Evolutionary conservation across 2,329 filamentous ascomycete species (phyloP).

Genomic region (Periconia sp.): DNA sequence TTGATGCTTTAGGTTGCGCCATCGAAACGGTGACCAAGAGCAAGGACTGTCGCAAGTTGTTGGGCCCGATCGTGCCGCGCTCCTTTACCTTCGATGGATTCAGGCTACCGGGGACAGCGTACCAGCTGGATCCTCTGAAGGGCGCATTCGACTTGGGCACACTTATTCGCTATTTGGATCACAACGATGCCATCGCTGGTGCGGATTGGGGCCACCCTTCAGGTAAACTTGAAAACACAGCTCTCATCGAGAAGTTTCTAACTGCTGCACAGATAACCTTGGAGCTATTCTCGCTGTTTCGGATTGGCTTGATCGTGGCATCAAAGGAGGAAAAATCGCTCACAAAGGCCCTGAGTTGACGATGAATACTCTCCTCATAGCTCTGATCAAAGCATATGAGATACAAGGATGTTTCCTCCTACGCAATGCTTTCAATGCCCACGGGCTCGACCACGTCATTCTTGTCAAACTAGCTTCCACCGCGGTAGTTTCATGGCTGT

Average conservation of each 20-base stretch:
- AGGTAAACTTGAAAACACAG: not conserved
- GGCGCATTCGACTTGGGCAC: not conserved
- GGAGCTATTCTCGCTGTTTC: not conserved
- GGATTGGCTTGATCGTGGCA: not conserved
- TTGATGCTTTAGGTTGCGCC: not conserved
- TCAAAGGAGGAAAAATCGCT: not conserved
- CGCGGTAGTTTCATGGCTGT: not conserved
- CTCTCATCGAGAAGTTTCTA: too few relatives aligned
- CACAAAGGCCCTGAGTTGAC: not conserved
- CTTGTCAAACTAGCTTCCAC: slow-evolving; percentile 2
- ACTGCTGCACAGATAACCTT: not conserved
- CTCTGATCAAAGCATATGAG: slow-evolving; percentile 1
- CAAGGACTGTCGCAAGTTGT: not conserved
- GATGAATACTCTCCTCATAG: not conserved
- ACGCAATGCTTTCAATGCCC: not conserved
- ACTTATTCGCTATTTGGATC: not conserved
- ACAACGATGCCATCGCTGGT: not conserved
- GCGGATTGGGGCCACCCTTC: not conserved
- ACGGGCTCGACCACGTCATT: not conserved
- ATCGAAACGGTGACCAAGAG: not conserved
- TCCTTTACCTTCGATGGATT: not conserved
- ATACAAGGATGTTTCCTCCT: not conserved
- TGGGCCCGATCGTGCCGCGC: not conserved
- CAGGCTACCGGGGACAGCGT: not conserved
- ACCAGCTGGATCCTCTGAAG: not conserved